phyloP scores from a whole-genome alignment of 2,329 filamentous ascomycete species.

The Aspergillus pseudoterreus region DNA sequence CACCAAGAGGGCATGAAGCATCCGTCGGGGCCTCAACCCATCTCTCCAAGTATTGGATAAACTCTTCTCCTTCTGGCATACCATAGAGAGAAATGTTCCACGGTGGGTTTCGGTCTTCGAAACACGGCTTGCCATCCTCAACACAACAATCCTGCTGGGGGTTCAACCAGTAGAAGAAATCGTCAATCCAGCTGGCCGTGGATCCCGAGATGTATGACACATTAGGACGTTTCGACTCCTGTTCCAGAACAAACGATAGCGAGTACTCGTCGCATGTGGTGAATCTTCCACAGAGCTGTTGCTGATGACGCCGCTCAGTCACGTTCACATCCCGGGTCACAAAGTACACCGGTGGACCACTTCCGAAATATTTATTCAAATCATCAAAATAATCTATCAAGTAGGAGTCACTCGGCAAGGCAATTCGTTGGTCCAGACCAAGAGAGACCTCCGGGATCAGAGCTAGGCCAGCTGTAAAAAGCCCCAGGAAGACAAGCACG shows the following conservation, averaged over 20 bases:
- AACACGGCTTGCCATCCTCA: slow-evolving; percentile 70
- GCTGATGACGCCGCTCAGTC: slow-evolving; percentile 71
- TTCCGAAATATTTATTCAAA: slow-evolving; percentile 85
- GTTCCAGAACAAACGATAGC: slow-evolving; percentile 84
- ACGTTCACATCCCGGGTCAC: slow-evolving; percentile 78
- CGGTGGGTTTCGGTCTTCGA: slow-evolving; percentile 68
- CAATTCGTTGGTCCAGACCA: slow-evolving; percentile 90
- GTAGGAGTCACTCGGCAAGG: slow-evolving; percentile 90
- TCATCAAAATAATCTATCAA: slow-evolving; percentile 96
- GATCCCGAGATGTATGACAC: slow-evolving; percentile 85
- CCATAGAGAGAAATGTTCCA: slow-evolving; percentile 89
- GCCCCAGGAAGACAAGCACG: slow-evolving; percentile 75
- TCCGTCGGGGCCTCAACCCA: slow-evolving; percentile 80
- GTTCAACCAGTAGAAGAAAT: slow-evolving; percentile 96
- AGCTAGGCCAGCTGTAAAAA: slow-evolving; percentile 82
- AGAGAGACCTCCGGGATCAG: slow-evolving; percentile 80
- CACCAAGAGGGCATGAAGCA: slow-evolving; percentile 81
- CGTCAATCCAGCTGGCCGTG: slow-evolving; percentile 93
- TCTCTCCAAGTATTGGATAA: slow-evolving; percentile 76
- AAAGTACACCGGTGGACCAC: slow-evolving; percentile 93
- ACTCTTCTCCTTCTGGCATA: slow-evolving; percentile 93
- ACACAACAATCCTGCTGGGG: slow-evolving; percentile 76
- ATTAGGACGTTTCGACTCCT: slow-evolving; percentile 84
- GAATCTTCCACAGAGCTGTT: slow-evolving; percentile 85
- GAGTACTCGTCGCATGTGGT: slow-evolving; percentile 82